Evolutionary conservation across 1,284 basidiomycete species (phyloP).

Genomic region (Cutaneotrichosporon cavernicola): DNA sequence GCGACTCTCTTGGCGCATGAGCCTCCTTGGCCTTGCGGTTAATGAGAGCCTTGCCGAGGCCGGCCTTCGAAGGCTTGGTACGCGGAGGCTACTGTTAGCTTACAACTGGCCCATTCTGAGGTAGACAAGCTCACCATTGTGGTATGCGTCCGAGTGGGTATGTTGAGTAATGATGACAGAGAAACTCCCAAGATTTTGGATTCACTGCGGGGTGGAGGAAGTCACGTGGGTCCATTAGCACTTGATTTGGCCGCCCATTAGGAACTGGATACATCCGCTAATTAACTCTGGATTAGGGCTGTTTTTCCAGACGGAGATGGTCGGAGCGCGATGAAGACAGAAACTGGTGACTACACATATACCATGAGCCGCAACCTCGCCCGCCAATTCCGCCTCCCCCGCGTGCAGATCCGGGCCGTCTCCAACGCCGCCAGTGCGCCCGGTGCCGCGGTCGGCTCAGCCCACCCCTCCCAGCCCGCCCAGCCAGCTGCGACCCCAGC

Average conservation of each 20-base stretch:
- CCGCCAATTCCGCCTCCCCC: constrained; percentile 15
- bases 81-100: constrained; percentile 34
- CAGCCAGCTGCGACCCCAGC: neutral
- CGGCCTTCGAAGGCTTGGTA: constrained; percentile 56
- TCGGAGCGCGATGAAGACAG: constrained; percentile 2
- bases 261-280: neutral
- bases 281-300: neutral
- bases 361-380: constrained; percentile 28
- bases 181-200: constrained; percentile 8
- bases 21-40: constrained; percentile 83
- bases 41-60: constrained; percentile 86
- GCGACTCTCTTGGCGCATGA: constrained; percentile 66
- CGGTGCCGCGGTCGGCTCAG: neutral
- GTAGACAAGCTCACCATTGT: constrained; percentile 18
- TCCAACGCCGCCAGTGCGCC: constrained; percentile 13
- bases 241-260: neutral
- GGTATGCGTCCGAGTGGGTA: neutral
- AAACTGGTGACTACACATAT: neutral
- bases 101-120: neutral
- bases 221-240: constrained; percentile 12
- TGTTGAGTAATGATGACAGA: neutral
- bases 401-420: constrained; percentile 22
- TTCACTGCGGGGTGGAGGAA: constrained; percentile 9
- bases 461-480: neutral
- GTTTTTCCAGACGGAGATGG: constrained; percentile 8